Evolutionary conservation across 495 filamentous ascomycete genomes (phyloP).

Genomic region (Neurospora sp.): DNA sequence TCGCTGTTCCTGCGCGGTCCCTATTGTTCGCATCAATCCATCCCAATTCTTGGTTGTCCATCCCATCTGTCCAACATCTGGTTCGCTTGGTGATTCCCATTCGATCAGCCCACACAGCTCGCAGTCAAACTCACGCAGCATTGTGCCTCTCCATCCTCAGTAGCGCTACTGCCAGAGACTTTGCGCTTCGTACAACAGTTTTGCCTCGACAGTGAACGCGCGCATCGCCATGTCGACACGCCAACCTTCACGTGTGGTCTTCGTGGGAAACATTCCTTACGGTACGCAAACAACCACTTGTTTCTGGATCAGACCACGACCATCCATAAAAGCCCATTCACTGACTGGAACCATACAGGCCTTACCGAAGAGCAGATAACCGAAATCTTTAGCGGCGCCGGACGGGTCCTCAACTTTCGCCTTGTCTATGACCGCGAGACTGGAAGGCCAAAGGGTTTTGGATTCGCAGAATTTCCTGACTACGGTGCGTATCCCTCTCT

Average conservation of each 20-base stretch:
- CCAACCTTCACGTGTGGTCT: constrained; percentile 50
- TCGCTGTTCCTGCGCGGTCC: background rate
- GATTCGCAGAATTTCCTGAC: constrained; percentile 90
- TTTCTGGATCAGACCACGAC: background rate
- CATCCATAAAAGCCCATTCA: background rate
- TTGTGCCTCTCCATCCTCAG: background rate
- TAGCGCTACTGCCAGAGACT: background rate
- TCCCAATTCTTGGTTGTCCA: background rate
- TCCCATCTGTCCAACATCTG: background rate
- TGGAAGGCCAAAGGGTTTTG: constrained; percentile 89
- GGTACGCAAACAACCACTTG: constrained; percentile 24
- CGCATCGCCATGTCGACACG: constrained; percentile 39
- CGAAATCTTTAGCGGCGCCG: constrained; percentile 78
- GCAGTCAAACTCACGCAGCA: background rate
- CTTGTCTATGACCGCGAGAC: constrained; percentile 94
- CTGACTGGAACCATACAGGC: constrained; percentile 37
- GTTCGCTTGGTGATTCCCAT: background rate
- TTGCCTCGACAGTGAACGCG: background rate
- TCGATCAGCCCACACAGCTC: background rate
- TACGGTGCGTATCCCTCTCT: constrained; percentile 29
- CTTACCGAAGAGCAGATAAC: constrained; percentile 91
- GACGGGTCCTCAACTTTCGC: constrained; percentile 84
- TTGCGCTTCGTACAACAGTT: background rate
- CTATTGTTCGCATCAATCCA: background rate
- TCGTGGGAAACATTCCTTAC: constrained; percentile 79